Base-by-base conservation (phyloP, 257 asterid species). In the Solanum neorickii region DNA sequence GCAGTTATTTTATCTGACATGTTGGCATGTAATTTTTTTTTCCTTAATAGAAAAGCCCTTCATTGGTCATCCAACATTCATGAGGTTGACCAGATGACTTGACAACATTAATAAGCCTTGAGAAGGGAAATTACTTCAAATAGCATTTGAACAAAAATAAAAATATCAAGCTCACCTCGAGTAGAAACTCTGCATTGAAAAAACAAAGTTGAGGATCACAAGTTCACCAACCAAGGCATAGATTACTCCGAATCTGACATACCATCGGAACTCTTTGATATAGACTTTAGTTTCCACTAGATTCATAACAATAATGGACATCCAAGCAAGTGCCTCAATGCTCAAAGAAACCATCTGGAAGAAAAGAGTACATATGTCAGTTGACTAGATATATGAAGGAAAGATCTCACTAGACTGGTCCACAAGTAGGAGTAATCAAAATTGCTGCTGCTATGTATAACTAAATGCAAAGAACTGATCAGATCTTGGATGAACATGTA, bases 241-340 rank as follows among this genome's bases (percentile, higher is more conserved):
- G 33, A 95, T 65, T 37, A 93, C 41, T 84, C 94, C 98, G 39
- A 94, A 94, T 91, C 98, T 93, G 88, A 94, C 93, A 89, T 91
- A 94, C 99, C 99, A 96, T 85, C 98, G 91, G 91, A 94, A 90
- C 90, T 96, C 96, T 86, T 88, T 87, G 90, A 96, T 92, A 78
- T 96, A 96, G 86, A 92, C 88, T 87, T 91, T 93, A 77, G 96
- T 93, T 91, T 96, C 99, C 37, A 90, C 74, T 39, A 91, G 88
- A 88, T 94, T 90, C 98, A 95, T 89, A 85, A 92, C 84, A 69
- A 93, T 82, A 92, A 96, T 83, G 39, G 94, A 92, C 89, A 92
- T 93, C 98, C 99, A 96, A 70, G 99, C 87, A 44, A 93, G 49
- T 83, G 94, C 83, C 88, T 94, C 93, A 82, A 93, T 86, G 89